phyloP scores from a whole-genome alignment of 768 basidiomycete genomes.

The Amylocystis lapponica region DNA sequence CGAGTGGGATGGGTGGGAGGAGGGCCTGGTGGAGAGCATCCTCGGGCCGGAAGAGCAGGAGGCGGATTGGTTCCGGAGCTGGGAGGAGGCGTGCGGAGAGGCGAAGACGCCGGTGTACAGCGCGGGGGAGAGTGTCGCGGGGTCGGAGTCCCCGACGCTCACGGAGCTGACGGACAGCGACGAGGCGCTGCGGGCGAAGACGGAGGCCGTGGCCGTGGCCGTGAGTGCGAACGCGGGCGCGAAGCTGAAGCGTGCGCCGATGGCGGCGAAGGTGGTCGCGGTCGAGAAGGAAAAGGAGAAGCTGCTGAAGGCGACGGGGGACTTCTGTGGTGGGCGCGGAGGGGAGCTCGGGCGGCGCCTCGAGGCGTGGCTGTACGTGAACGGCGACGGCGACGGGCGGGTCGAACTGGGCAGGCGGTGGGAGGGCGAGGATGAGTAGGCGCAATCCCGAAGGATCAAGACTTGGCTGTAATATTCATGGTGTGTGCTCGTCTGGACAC shows the following conservation, averaged over 20 bases:
- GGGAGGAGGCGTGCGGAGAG: constrained; percentile 14
- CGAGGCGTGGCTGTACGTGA: constrained; percentile 58
- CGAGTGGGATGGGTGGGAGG: constrained; percentile 93
- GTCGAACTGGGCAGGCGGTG: constrained; percentile 20
- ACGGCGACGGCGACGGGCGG: constrained; percentile 22
- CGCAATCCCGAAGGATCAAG: no score
- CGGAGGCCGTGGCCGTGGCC: not conserved
- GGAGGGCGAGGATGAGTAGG: constrained; percentile 15
- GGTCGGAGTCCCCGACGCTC: not conserved
- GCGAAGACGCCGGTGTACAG: not conserved
- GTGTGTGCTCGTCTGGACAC: no score
- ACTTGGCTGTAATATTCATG: no score
- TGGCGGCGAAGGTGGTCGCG: constrained; percentile 40
- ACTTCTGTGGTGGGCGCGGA: constrained; percentile 74
- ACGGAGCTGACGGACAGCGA: constrained; percentile 9
- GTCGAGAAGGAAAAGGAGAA: constrained; percentile 65
- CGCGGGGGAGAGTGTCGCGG: not conserved
- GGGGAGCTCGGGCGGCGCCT: constrained; percentile 71
- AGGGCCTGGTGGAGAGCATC: constrained; percentile 71
- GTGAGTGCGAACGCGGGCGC: constrained; percentile 4
- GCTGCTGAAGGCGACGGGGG: constrained; percentile 65
- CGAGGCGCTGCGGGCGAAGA: constrained; percentile 3
- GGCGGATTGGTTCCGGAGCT: constrained; percentile 61
- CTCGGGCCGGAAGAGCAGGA: constrained; percentile 68
- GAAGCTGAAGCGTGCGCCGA: constrained; percentile 30